Percentiles rank a stretch among this genome's conserved stretches.
Conservation (phyloP, 352 stramenopile species). For the Globisporangium parvum region DNA sequence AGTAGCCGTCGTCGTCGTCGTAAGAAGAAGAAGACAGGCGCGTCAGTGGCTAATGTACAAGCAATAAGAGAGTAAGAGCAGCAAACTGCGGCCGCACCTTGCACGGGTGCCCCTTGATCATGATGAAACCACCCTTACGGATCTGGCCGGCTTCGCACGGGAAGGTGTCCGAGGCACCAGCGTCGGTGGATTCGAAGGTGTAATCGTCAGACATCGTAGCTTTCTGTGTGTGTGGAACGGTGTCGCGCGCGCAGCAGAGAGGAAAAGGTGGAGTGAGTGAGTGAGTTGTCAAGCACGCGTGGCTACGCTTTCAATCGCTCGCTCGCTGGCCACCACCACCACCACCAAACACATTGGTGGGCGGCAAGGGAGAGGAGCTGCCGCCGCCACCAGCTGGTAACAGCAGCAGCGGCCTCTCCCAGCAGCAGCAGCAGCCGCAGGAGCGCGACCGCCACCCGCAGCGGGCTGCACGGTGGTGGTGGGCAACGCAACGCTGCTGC, state of each 20-base stretch:
- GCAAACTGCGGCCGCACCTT: conserved; percentile 70
- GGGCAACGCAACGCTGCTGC: too few relatives aligned
- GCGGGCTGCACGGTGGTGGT: too few relatives aligned
- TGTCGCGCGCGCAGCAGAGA: not conserved
- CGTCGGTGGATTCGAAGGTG: conserved; percentile 92
- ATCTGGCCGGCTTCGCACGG: conserved; percentile 98
- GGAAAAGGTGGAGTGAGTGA: conserved; percentile 15
- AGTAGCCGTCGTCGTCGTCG: not conserved
- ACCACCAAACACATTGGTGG: not conserved
- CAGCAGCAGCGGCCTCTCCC: not conserved
- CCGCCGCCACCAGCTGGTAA: not conserved
- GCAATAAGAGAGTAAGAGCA: too few relatives aligned
- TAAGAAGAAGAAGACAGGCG: not conserved
- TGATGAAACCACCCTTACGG: conserved; percentile 99
- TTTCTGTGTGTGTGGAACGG: conserved; percentile 10
- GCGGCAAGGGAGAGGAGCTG: not conserved
- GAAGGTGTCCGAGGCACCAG: conserved; percentile 97
- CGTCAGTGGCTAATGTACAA: not conserved
- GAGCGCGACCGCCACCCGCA: too few relatives aligned
- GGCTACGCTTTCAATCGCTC: conserved; percentile 5
- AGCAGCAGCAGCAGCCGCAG: not conserved
- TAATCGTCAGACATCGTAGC: conserved; percentile 57
- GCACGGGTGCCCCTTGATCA: conserved; percentile 99
- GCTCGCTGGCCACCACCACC: conserved; percentile 1
- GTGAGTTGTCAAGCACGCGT: not conserved